A percentile compares a stretch with the other conserved stretches of the same genome.
phyloP scores from a whole-genome alignment of 2,329 filamentous ascomycete genomes.

The Chaetomium sp. region DNA sequence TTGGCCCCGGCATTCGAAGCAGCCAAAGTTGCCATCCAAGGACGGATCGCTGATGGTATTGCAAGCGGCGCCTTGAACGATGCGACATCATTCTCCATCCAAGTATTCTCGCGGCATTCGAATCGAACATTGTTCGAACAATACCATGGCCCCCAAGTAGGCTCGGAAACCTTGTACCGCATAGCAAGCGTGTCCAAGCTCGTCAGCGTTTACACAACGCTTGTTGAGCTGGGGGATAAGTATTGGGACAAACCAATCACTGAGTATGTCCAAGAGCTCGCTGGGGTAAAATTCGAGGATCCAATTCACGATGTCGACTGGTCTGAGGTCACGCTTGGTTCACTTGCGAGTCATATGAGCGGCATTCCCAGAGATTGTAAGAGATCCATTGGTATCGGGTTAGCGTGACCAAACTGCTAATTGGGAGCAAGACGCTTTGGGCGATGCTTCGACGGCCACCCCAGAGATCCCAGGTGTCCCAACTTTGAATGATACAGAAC shows the following conservation, averaged over 20 bases:
- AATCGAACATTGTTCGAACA: conserved; percentile 17
- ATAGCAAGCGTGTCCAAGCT: conserved; percentile 40
- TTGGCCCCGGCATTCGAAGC: background rate
- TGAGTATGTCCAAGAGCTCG: conserved; percentile 36
- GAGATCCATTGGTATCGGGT: background rate
- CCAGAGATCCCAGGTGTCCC: conserved; percentile 11
- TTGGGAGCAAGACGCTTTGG: conserved; percentile 1
- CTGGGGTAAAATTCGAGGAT: conserved; percentile 4
- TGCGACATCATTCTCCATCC: conserved; percentile 9
- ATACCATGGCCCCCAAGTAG: conserved; percentile 24
- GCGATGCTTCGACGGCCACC: background rate
- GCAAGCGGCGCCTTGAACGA: conserved; percentile 2
- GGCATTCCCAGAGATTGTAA: conserved; percentile 20
- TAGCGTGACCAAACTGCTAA: background rate
- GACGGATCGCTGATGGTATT: conserved; percentile 17
- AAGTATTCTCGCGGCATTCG: conserved; percentile 16
- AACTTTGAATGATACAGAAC: conserved; percentile 7
- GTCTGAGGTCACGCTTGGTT: conserved; percentile 21
- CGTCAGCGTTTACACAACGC: conserved; percentile 35
- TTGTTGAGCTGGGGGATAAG: conserved; percentile 33
- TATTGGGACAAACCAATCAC: conserved; percentile 36
- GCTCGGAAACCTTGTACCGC: conserved; percentile 32
- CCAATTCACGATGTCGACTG: conserved; percentile 15
- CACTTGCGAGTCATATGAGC: conserved; percentile 20
- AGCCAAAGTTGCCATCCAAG: background rate